These are phyloP conservation scores for Cylindrotheca fusiformis DNA, from an alignment of 108 stramenopile genomes.

Conservation along the genomic window DNA sequence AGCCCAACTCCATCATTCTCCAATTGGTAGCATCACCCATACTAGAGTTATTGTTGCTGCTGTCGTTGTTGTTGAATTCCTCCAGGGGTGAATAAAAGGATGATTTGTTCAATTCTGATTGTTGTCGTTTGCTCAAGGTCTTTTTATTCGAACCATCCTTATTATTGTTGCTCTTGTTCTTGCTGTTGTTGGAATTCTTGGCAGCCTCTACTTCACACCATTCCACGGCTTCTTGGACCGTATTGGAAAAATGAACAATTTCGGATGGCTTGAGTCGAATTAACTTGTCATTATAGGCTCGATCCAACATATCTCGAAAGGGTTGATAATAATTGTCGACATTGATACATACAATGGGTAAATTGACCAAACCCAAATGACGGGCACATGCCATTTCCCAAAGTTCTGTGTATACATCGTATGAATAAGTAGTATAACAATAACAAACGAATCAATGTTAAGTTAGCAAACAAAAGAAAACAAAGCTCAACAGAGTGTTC, in stretches of 20 bases:
- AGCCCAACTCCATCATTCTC: too few relatives aligned
- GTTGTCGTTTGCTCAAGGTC: not conserved
- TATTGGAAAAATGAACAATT: conserved; percentile 74
- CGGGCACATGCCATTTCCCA: conserved; percentile 91
- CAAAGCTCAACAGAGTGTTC: not conserved
- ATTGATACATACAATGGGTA: conserved; percentile 88
- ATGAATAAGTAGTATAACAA: conserved; percentile 9
- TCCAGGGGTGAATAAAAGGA: conserved; percentile 1
- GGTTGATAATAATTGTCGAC: conserved; percentile 82
- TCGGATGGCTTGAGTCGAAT: conserved; percentile 61
- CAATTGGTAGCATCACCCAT: too few relatives aligned
- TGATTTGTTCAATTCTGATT: not conserved
- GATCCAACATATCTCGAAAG: conserved; percentile 63
- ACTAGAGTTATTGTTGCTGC: too few relatives aligned
- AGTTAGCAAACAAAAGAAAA: conserved; percentile 5
- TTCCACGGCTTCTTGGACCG: conserved; percentile 54
- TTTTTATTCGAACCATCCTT: not conserved
- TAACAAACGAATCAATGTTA: not conserved
- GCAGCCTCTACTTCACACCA: conserved; percentile 39
- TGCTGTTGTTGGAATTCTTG: not conserved
- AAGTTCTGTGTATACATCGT: conserved; percentile 27
- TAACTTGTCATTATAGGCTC: conserved; percentile 67
- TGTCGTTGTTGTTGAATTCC: too few relatives aligned
- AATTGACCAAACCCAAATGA: conserved; percentile 58
- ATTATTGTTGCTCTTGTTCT: not conserved